These are phyloP conservation scores for Rhipidocladum racemiflorum DNA, from an alignment of 176 grass and related monocot genomes.

Conservation along the genomic window DNA sequence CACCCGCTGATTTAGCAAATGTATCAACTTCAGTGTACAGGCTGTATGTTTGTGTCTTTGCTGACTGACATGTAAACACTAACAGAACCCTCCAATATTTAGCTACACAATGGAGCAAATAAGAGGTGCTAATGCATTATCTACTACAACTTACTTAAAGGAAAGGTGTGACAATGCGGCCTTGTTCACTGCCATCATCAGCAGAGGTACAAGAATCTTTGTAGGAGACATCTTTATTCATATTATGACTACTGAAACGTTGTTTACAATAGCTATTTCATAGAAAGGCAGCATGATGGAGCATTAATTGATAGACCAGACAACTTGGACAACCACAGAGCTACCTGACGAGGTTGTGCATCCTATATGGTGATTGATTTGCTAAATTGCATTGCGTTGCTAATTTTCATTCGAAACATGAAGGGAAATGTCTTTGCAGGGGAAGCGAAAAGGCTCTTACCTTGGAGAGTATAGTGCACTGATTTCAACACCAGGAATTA, in stretches of 20 bases:
- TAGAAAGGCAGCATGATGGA: neutral
- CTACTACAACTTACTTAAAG: neutral
- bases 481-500: slow-evolving; percentile 94
- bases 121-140: neutral
- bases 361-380: neutral
- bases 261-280: neutral
- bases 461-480: slow-evolving; percentile 76
- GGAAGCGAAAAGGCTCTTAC: slow-evolving; percentile 26
- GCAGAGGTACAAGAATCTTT: neutral
- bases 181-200: neutral
- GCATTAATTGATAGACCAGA: neutral
- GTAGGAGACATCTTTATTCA: neutral
- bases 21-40: slow-evolving; percentile 5
- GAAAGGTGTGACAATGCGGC: neutral
- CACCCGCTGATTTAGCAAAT: neutral
- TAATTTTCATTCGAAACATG: neutral
- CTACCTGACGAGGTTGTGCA: neutral
- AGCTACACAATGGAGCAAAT: neutral
- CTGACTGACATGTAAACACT: neutral
- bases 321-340: neutral
- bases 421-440: neutral
- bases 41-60: neutral
- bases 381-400: slow-evolving; percentile 10
- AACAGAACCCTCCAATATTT: neutral
- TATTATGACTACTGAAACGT: neutral